Base-by-base conservation (phyloP, 257 asterid genomes). In the Buddleja alternifolia region DNA sequence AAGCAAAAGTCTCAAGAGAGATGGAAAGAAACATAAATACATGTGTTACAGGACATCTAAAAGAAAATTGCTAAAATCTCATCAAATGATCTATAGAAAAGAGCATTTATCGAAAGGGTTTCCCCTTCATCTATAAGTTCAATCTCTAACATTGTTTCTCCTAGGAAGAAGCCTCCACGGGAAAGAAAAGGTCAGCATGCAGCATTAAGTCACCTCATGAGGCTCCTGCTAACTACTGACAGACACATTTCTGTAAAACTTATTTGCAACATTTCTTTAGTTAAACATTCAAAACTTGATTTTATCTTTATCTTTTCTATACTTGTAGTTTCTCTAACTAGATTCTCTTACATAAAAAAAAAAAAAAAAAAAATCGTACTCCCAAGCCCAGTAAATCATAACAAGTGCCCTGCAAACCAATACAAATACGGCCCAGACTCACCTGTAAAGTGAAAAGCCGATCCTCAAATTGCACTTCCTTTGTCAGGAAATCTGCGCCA, bases 391-490 rank as follows among this genome's bases (percentile, higher is more conserved):
- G 34, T 29, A 29, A 29, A 29, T 29, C 5, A 29, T 29, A 5
- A 1, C 2, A 29, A 29, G 34, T 29, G 34, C 34, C 34, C n/a
- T n/a, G n/a, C n/a, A n/a, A n/a, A n/a, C n/a, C n/a, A n/a, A n/a
- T n/a, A n/a, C n/a, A n/a, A n/a, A n/a, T n/a, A n/a, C n/a, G n/a
- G n/a, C n/a, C n/a, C n/a, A n/a, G n/a, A 29, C 68, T 39, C 34
- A 82, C 87, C 82, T 79, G 84, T 72, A 82, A 76, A n/a, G 83
- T 82, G 62, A 79, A 82, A 40, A 82, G 60, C 74, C 84, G 71
- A 21, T 82, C 84, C 70, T 82, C 84, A 77, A 82, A 79, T 11
- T 82, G 84, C 51, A 82, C 75, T 67, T 82, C 87, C 64, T 82
- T 82, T 10, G 82, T 79, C 63, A 82, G 50, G 75, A 79, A 79